Conservation (phyloP, 2,329 filamentous ascomycete species). For the Xylaria sp. region DNA sequence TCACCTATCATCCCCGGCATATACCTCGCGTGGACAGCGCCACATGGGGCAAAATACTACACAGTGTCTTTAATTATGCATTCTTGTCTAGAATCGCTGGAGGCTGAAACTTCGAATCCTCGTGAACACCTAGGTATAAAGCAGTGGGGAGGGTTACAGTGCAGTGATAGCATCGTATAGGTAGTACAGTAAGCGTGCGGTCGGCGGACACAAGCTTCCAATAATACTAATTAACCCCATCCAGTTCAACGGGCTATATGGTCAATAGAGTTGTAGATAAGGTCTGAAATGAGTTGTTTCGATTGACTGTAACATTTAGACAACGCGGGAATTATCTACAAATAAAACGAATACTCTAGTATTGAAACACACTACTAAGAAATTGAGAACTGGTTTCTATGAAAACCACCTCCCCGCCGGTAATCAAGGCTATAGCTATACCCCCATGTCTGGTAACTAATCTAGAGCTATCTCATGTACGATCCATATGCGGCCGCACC, state of each 20-base stretch:
- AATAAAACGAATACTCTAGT: not conserved
- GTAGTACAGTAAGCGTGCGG: not conserved
- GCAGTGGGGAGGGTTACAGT: not conserved
- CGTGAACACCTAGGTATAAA: not conserved
- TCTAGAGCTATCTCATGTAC: not conserved
- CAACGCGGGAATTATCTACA: too few species aligned
- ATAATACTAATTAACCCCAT: too few species aligned
- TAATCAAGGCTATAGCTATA: not conserved
- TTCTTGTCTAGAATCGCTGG: too few species aligned
- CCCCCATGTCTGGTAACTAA: not conserved
- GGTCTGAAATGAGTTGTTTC: too few species aligned
- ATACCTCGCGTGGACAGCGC: too few species aligned
- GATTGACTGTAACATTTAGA: too few species aligned
- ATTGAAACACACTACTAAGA: not conserved
- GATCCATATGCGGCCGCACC: not conserved
- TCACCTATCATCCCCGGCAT: too few species aligned
- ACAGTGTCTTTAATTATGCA: too few species aligned
- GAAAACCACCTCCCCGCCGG: not conserved
- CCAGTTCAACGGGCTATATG: not conserved
- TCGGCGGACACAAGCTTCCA: too few species aligned
- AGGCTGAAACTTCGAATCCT: too few species aligned
- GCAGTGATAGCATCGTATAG: not conserved
- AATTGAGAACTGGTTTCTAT: not conserved
- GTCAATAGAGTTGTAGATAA: not conserved
- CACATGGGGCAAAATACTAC: too few species aligned